phyloP scores from a whole-genome alignment of 2,329 filamentous ascomycete species.

The Cytospora schulzeri region DNA sequence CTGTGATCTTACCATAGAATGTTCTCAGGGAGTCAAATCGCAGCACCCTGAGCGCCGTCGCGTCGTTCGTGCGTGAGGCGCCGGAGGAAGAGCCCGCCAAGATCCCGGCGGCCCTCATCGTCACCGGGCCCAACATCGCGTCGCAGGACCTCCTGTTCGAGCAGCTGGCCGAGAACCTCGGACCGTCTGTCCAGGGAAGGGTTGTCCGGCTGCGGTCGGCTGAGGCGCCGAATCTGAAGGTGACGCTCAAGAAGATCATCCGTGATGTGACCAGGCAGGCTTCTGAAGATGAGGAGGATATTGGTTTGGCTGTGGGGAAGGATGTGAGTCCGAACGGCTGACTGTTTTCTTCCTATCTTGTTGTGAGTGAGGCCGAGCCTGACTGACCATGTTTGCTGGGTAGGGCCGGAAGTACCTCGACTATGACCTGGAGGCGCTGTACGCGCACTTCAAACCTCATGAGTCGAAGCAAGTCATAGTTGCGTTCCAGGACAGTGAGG shows the following conservation, averaged over 20 bases:
- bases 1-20: slow-evolving; percentile 41
- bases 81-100: slow-evolving; percentile 41
- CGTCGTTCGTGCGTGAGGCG: slow-evolving; percentile 53
- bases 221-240: slow-evolving; percentile 75
- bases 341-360: too few relatives aligned
- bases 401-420: slow-evolving; percentile 69
- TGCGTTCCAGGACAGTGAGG: slow-evolving; percentile 80
- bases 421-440: slow-evolving; percentile 75
- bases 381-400: slow-evolving; percentile 1
- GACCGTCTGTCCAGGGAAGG: slow-evolving; percentile 49
- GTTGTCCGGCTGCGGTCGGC: slow-evolving; percentile 70
- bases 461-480: slow-evolving; percentile 65
- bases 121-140: slow-evolving; percentile 77
- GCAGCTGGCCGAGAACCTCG: slow-evolving; percentile 64
- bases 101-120: slow-evolving; percentile 71
- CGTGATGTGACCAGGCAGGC: slow-evolving; percentile 58
- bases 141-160: slow-evolving; percentile 74
- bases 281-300: slow-evolving; percentile 57
- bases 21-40: slow-evolving; percentile 64
- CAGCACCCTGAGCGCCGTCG: slow-evolving; percentile 60
- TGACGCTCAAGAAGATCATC: slow-evolving; percentile 72
- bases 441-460: slow-evolving; percentile 59
- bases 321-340: slow-evolving; percentile 44
- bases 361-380: neutral
- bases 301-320: slow-evolving; percentile 47